A percentile compares a stretch with the other conserved stretches of the same genome.
These are phyloP conservation scores for Wallacemonas sp. DNA, from an alignment of 208 protist species.

Conservation along the genomic window DNA sequence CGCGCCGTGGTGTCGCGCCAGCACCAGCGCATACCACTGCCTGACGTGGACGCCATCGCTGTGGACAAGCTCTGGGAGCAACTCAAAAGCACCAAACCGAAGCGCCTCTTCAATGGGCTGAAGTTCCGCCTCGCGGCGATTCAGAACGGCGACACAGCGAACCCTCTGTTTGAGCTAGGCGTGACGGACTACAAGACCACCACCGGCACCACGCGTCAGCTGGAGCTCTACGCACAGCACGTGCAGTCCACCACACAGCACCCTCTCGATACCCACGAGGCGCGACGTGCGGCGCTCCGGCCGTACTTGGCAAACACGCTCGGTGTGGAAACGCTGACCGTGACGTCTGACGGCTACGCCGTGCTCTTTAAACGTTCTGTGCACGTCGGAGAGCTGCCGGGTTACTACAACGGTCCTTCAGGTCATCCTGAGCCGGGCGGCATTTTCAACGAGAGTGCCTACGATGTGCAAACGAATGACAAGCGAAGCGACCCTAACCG, in stretches of 20 bases:
- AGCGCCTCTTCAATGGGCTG: constrained; percentile 33
- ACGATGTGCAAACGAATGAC: not conserved
- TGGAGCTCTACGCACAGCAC: constrained; percentile 9
- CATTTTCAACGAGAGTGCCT: constrained; percentile 16
- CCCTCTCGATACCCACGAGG: not conserved
- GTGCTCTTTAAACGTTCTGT: constrained; percentile 35
- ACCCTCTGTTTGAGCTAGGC: constrained; percentile 25
- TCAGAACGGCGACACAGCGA: not conserved
- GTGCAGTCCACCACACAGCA: not conserved
- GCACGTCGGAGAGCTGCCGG: constrained; percentile 31
- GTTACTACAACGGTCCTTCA: constrained; percentile 42
- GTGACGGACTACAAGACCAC: constrained; percentile 52
- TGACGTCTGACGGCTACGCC: constrained; percentile 27
- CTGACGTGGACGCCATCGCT: constrained; percentile 4
- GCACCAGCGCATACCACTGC: constrained; percentile 15
- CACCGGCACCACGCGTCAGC: constrained; percentile 29
- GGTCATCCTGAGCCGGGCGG: constrained; percentile 37
- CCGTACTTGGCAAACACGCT: constrained; percentile 35
- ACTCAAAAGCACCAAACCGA: constrained; percentile 11
- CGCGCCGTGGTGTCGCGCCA: constrained; percentile 5
- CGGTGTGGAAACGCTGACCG: constrained; percentile 37
- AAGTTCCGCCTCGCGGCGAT: constrained; percentile 42
- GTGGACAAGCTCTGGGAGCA: constrained; percentile 27
- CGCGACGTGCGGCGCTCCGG: not conserved
- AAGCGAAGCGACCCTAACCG: not conserved